Base-by-base conservation (phyloP, 345 rosid genomes). In the Boechera retrofracta region DNA sequence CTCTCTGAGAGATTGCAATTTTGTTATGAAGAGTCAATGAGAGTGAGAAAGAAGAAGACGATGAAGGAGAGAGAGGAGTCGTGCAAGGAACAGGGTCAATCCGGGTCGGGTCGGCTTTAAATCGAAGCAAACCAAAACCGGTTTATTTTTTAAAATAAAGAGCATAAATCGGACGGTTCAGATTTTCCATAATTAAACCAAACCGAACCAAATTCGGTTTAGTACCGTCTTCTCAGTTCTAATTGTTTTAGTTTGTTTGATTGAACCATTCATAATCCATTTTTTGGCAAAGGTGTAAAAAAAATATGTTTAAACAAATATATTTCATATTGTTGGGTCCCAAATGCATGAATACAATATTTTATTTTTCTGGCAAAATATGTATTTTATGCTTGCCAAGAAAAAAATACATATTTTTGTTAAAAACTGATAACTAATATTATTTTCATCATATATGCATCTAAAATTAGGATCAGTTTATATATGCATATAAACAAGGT, bases 71-170 rank as follows among this genome's bases (percentile, higher is more conserved):
- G 8, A 8, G 26, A 59, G 64, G 69, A 72, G 39, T 67, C 78
- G 81, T 78, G 81, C 74, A 73, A 78, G 77, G 74, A 67, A 73
- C 64, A 72, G 0, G 2, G 47, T 65, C 32, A 58, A 65, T 53
- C 41, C 38, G 51, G 71, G 64, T 64, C 47, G 64, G 71, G 24
- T 73, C 66, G 35, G 44, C 6, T 72, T 72, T 12, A 29, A 16
- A 53, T 64, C 45, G 6, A 73, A 63, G 63, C 70, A 64, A 73
- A 18, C 36, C 55, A 45, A 64, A 28, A 48, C 57, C 53, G 56
- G 62, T 62, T 63, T 28, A 58, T 0, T 13, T 32, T 60, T 18
- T 1, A 0, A 35, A 28, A 49, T 10, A 1, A 7, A 16, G 3
- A 48, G 1, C 1, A 15, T 5, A 11, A 29, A 9, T 18, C 2